Evolutionary conservation across 1,284 basidiomycete species (phyloP), one percentile per base, ranked within the genome.

Genomic region (Vanrija humicola): DNA sequence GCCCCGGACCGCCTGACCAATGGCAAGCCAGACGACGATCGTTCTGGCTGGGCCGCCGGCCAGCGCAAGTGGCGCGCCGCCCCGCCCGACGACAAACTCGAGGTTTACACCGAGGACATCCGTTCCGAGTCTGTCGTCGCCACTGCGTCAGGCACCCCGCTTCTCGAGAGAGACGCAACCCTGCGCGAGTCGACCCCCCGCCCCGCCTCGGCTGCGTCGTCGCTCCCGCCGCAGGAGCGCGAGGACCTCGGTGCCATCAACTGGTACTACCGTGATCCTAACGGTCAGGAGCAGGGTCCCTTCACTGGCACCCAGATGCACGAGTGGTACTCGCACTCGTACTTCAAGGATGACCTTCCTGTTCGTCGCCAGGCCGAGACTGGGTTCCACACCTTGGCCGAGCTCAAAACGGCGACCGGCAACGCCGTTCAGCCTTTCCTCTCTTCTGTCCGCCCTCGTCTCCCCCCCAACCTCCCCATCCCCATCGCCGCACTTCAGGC

Each of bases 261-360:
- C 68, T 97, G 93, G 93, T 88, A 85, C 38, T 97, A 97, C 76
- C 83, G 91, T 51, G 93, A 97, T 73, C 91, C 90, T 15, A 84
- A 86, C 59, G 91, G 92, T 29, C 84, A 88, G 62, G 79, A 94
- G 46, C 93, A 97, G 83, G 93, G 92, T 85, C 95, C 95, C 2
- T 98, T 98, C 81, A 82, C 83, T 43, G 91, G 89, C 25, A 84
- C 87, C 60, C 74, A 89, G 58, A 98, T 98, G 95, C 93, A 98
- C 78, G 90, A 90, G 65, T 98, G 95, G 95, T 89, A 86, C 73
- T 85, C 90, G 53, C 89, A 88, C 69, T 87, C 87, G 15, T 98
- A 96, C 79, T 97, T 98, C 73, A 81, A 84, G n/a, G 80, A 85
- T 45, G 86, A 90, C 60, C 81, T 98, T 28, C 84, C 89, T 38